These are phyloP conservation scores for Avena sativa DNA, from an alignment of 176 grass and related monocot genomes.

Conservation along the genomic window DNA sequence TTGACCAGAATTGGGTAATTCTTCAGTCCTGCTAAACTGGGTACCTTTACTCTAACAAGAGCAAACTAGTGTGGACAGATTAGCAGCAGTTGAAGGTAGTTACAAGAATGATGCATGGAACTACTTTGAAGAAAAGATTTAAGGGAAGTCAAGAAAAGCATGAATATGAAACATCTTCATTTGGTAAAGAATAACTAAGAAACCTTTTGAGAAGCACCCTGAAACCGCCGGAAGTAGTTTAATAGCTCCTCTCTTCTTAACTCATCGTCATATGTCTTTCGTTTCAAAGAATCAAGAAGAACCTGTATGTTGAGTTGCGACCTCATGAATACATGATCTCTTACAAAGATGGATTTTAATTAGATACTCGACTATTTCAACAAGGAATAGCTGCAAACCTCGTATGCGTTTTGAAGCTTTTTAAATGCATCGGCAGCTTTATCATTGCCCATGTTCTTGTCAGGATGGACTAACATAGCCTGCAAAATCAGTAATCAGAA, in stretches of 20 bases:
- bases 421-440: constrained; percentile 99
- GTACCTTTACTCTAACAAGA: constrained; percentile 13
- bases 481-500: constrained; percentile 60
- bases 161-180: constrained; percentile 25
- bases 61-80: not conserved
- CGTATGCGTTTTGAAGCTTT: constrained; percentile 99
- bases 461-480: constrained; percentile 99
- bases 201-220: constrained; percentile 83
- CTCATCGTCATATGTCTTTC: constrained; percentile 97
- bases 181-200: constrained; percentile 34
- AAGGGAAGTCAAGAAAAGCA: constrained; percentile 21
- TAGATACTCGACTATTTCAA: constrained; percentile 3
- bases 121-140: constrained; percentile 40
- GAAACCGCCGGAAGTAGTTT: constrained; percentile 89
- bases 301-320: constrained; percentile 63
- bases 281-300: constrained; percentile 97
- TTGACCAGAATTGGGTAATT: constrained; percentile 7
- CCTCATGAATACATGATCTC: constrained; percentile 38
- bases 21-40: constrained; percentile 31
- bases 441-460: constrained; percentile 99
- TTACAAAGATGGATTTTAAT: constrained; percentile 6
- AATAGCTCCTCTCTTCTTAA: constrained; percentile 90
- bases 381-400: constrained; percentile 59
- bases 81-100: constrained; percentile 7
- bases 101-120: constrained; percentile 18